Evolutionary conservation across 1,139 yeast genomes (phyloP), one percentile per base, ranked within the genome.

Genomic region (Yueomyces sp.): DNA sequence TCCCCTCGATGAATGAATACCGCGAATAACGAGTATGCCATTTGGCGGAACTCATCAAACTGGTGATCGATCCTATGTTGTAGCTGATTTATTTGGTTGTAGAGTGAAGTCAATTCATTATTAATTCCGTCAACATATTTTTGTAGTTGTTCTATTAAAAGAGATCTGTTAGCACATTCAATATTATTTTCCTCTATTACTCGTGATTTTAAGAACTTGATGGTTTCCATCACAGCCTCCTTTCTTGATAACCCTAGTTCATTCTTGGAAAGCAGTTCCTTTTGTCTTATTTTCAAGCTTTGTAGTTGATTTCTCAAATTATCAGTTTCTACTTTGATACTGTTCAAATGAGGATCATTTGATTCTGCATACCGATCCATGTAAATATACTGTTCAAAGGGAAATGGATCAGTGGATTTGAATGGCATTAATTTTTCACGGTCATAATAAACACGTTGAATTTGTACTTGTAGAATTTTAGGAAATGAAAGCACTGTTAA

Each of bases 1-100:
- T 87, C 95, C 5, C 98, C 98, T 43, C 96, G 70, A 62, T 91
- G 98, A 40, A 93, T 86, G 56, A 91, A 91, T 5, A 91, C 81
- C 0, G 97, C 94, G 66, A 89, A 91, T 9, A 91, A 72, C 0
- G 84, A 71, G 60, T 91, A 91, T 0, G 91, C 94, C 30, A 80
- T 72, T 44, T 72, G 65, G 41, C 70, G 73, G 63, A 81, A 75
- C 7, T 67, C 67, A 26, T 68, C 67, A 57, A 82, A 87, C 54
- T 82, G 93, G 27, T 61, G 63, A 26, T 73, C 64, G 6, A 84
- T 75, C 41, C 67, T 66, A 1, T 53, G 51, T 44, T 73, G 75
- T 39, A 85, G 61, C 0, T 56, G 58, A 0, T 54, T 59, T 19
- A 78, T 64, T 42, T 66, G 61, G 2, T 55, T 54, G 44, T 68